These are phyloP conservation scores for Gaultheria prostrata DNA, from an alignment of 148 eudicot species.

Conservation along the genomic window DNA sequence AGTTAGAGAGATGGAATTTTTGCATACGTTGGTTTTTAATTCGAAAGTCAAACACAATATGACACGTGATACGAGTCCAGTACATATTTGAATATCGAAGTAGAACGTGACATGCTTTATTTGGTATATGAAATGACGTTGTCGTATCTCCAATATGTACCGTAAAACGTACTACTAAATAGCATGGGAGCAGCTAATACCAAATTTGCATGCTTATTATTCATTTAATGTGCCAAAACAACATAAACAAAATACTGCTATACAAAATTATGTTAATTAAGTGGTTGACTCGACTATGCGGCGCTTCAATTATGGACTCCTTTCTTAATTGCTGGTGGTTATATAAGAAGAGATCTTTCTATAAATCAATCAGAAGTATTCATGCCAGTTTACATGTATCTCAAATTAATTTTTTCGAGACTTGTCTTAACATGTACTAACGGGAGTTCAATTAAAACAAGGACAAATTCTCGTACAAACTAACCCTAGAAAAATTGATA, in stretches of 20 bases:
- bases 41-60: not conserved
- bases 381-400: no score
- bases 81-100: not conserved
- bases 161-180: not conserved
- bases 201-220: not conserved
- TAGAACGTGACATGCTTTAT: not conserved
- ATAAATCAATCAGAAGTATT: no score
- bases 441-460: no score
- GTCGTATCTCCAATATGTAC: not conserved
- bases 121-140: not conserved
- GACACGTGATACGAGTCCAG: not conserved
- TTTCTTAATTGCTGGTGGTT: not conserved
- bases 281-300: not conserved
- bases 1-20: no score
- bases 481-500: no score
- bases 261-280: not conserved
- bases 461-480: no score
- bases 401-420: no score
- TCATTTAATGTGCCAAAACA: not conserved
- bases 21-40: not conserved
- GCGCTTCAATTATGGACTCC: not conserved
- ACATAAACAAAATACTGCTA: not conserved
- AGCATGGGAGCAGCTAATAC: not conserved
- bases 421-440: no score
- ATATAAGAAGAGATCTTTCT: no score